These are phyloP conservation scores for Melampsora americana DNA, from an alignment of 1,284 basidiomycete species.

Conservation along the genomic window DNA sequence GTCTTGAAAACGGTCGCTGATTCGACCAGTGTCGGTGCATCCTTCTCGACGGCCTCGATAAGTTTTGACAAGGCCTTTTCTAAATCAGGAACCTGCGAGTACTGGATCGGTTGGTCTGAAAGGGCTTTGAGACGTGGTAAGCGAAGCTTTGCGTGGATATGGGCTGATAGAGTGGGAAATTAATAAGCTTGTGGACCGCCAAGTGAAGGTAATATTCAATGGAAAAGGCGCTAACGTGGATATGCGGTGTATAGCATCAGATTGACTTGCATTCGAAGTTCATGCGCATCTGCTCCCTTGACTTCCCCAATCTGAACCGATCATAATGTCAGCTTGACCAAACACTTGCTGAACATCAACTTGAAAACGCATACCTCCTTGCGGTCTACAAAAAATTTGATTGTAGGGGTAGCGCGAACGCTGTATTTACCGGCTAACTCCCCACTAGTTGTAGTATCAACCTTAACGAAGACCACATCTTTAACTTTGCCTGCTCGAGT, in stretches of 20 bases:
- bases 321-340: not conserved
- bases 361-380: conserved; percentile 38
- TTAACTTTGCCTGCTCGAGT: conserved; percentile 21
- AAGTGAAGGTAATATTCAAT: not conserved
- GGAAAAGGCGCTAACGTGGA: conserved; percentile 46
- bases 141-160: conserved; percentile 47
- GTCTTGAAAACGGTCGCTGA: conserved; percentile 36
- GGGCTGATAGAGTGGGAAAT: conserved; percentile 38
- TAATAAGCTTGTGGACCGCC: not conserved
- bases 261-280: conserved; percentile 51
- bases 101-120: conserved; percentile 46
- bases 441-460: conserved; percentile 50
- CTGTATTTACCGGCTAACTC: conserved; percentile 46
- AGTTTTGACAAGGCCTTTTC: conserved; percentile 46
- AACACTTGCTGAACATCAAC: not conserved
- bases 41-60: not conserved
- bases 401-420: conserved; percentile 53
- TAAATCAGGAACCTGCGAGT: conserved; percentile 46
- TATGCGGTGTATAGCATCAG: conserved; percentile 50
- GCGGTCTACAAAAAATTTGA: conserved; percentile 50
- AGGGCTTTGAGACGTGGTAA: conserved; percentile 46
- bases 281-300: conserved; percentile 50
- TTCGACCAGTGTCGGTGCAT: not conserved
- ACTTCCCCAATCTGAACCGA: conserved; percentile 47
- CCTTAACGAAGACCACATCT: conserved; percentile 51